Base-by-base conservation (phyloP, 2,329 filamentous ascomycete genomes). In the Botrytis deweyae region DNA sequence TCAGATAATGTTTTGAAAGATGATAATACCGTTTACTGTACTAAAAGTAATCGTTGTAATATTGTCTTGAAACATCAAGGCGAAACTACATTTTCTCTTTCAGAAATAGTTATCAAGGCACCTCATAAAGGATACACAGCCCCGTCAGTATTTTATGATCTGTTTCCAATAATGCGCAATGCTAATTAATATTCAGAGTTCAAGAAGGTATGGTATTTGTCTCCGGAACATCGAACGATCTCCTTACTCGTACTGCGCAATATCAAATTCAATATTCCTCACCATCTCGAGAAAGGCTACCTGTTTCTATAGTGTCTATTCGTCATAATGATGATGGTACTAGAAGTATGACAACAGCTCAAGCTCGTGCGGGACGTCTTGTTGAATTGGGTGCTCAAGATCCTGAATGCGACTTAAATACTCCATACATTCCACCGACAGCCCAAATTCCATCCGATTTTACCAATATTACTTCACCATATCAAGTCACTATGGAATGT, bases 131-230 rank as follows among this genome's bases (percentile, higher is more conserved):
- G 93, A 71, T 97, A 94, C 82, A 95, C 94, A 75, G 91, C 93
- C 78, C 94, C 94, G 93, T 97, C 89, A 83, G 93, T 89, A 73
- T 38, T 52, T 55, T 38, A 16, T 52, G n/a, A 40, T 38, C 29
- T 29, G 16, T 49, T 46, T 33, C 58, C 36, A 40, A n/a, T 42
- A 25, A 25, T 40, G 59, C 5, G 10, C 22, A 61, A 72, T 73
- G 70, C 75, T 79, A 77, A 80, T 62, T 36, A 40, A 73, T 81
- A 44, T 59, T 3, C 36, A 95, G 93, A 72, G 91, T 97, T 71
- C 91, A 95, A 82, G 93, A 97, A 86, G 95, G 96, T 63, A 91
- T 98, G 87, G 89, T 98, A 1, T 98, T 98, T 80, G 88, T 98
- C 42, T 89, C 93, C 64, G 97, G 98, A 95, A 88, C 90, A 59